Conservation (phyloP, 2,329 filamentous ascomycete genomes). For the Trichoderma arundinaceum region DNA sequence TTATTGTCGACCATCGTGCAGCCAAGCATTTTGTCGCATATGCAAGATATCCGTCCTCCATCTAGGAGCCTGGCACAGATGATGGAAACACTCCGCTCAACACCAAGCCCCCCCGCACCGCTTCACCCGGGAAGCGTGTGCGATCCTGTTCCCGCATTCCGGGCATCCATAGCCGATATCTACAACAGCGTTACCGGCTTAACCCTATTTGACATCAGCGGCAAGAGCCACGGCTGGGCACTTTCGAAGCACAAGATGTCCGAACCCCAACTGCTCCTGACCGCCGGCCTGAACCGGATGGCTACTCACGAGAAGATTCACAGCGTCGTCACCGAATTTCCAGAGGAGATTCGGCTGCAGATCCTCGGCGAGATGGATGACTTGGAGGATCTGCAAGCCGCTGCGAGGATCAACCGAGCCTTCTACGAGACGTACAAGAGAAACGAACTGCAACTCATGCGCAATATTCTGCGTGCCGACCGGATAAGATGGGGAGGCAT, state of each 20-base stretch:
- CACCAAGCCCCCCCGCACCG: constrained; percentile 52
- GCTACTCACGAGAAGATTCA: constrained; percentile 42
- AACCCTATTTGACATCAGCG: constrained; percentile 56
- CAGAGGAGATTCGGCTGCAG: constrained; percentile 47
- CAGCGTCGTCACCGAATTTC: constrained; percentile 44
- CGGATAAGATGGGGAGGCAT: constrained; percentile 34
- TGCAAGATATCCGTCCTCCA: constrained; percentile 39
- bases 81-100: constrained; percentile 50
- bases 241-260: constrained; percentile 49
- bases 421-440: constrained; percentile 55
- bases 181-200: constrained; percentile 57
- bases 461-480: constrained; percentile 44
- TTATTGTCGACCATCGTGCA: constrained; percentile 51
- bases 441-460: constrained; percentile 50
- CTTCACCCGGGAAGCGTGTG: constrained; percentile 53
- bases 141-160: constrained; percentile 56
- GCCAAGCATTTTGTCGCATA: constrained; percentile 38
- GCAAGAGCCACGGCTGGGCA: constrained; percentile 56
- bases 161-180: constrained; percentile 55
- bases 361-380: constrained; percentile 50
- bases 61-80: constrained; percentile 53
- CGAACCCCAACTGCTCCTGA: constrained; percentile 46
- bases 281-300: constrained; percentile 42
- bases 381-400: constrained; percentile 50
- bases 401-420: constrained; percentile 49